Conservation (phyloP, 2,329 filamentous ascomycete species). For the Aspergillus pseudoviridinutans region DNA sequence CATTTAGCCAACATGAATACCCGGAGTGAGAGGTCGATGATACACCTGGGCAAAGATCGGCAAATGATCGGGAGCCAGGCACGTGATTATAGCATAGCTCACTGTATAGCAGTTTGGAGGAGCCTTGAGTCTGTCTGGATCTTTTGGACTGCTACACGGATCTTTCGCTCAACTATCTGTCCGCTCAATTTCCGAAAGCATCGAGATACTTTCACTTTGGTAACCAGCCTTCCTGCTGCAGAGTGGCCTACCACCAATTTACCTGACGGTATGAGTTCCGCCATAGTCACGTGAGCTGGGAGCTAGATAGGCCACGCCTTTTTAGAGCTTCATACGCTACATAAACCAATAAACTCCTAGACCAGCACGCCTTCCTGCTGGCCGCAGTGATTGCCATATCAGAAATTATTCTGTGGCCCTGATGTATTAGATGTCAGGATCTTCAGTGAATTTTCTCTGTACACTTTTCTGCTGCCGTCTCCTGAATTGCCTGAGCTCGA, state of each 20-base stretch:
- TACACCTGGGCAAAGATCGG: neutral
- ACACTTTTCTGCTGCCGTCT: slow-evolving; percentile 1
- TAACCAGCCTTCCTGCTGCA: neutral
- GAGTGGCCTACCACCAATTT: neutral
- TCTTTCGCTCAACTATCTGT: too few relatives aligned
- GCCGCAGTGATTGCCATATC: slow-evolving; percentile 6
- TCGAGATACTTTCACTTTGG: neutral
- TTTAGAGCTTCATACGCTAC: slow-evolving; percentile 20
- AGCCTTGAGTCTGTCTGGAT: too few relatives aligned
- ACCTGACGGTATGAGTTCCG: neutral
- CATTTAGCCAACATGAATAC: neutral
- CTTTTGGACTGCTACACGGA: too few relatives aligned
- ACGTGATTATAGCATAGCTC: neutral
- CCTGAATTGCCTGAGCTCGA: neutral
- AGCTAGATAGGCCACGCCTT: slow-evolving; percentile 17
- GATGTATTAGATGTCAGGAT: slow-evolving; percentile 3
- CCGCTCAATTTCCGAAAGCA: too few relatives aligned
- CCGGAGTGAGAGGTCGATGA: neutral
- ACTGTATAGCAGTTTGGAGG: neutral
- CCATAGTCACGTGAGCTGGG: slow-evolving; percentile 17
- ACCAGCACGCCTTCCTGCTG: slow-evolving; percentile 10
- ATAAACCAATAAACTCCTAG: slow-evolving; percentile 16
- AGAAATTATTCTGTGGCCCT: neutral
- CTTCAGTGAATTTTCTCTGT: slow-evolving; percentile 8
- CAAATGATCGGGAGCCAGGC: neutral